Evolutionary conservation across 2,329 filamentous ascomycete genomes (phyloP), one percentile per base, ranked within the genome.

Genomic region (Hypoxylon sp.): DNA sequence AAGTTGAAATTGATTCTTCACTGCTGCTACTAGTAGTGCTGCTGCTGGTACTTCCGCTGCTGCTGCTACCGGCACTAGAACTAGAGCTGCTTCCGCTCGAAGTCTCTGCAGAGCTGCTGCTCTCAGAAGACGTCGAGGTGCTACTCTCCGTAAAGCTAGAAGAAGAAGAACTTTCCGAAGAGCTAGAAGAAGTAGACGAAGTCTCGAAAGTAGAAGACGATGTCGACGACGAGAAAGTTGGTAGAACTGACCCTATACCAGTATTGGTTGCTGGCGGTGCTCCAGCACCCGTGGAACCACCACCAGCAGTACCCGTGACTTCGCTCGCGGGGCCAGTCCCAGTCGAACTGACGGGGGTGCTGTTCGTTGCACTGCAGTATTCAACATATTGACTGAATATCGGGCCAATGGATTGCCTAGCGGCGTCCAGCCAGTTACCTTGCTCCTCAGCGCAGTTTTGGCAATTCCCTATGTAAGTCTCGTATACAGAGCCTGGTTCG

Each of bases 301-400:
- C 58, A 5, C 14, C 58, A 3, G 7, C 2, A 5, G 64, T 58
- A 25, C 11, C 69, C 6, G 73, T 65, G 7, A 73, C 71, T 11
- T 73, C 68, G 14, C 48, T 33, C 46, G 64, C 62, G 2, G 66
- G 50, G 2, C 64, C 37, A 25, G 61, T 68, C 22, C 33, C 40
- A 14, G 65, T 60, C 13, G 48, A 13, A 3, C 59, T 20, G 31
- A 46, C 37, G 2, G 58, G 11, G 25, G 2, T 33, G 4, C 63
- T 10, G 13, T 31, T n/a, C 0, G 10, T 56, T 1, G 63, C 11
- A 0, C 76, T 25, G 71, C 88, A 90, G 73, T 77, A 89, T 35
- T 76, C 70, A 33, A 85, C 5, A 61, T 79, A 88, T 70, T 87
- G 84, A 76, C 63, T 0, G 79, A 75, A 0, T 74, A 66, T 0